Base-by-base conservation (phyloP, 176 grass and related monocot species). In the Phoenix dactylifera region DNA sequence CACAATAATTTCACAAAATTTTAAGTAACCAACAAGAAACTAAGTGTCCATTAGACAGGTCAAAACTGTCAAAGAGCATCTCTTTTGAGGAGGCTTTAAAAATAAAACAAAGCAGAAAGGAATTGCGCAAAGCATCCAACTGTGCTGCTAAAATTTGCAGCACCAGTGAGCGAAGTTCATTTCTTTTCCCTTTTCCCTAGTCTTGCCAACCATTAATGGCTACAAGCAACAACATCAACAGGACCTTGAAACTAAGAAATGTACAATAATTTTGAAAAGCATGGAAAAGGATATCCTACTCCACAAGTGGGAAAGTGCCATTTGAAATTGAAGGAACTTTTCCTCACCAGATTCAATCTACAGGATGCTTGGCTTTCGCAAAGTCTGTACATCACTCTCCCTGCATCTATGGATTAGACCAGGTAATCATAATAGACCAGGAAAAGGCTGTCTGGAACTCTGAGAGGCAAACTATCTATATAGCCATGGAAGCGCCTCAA, bases 401-500 rank as follows among this genome's bases (percentile, higher is more conserved):
- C 65, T 29, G 39, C 4, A 12, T 59, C 10, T 16, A 44, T 1
- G 14, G 35, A 28, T 59, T 16, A 90, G 30, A 83, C 79, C 71
- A 90, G 56, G 83, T 90, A 90, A 74, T 86, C 87, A 17, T 86
- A 80, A 76, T 86, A 86, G 18, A 90, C 82, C 64, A 90, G 54
- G 72, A 86, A 23, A 52, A 90, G 58, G 58, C 76, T 90, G 75
- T 86, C 87, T 0, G 82, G 87, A 68, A 90, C 74, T 30, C 80
- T 86, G 12, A 83, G 65, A 32, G 87, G 87, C 79, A 86, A 51
- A 67, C 87, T 86, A 59, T 90, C 87, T 26, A 90, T 86, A 69
- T 74, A 90, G 64, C 68, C 68, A 67, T 86, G 67, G 68, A 90
- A 90, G 72, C 82, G 87, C 49, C 77, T 80, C 69, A 86, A 65